Evolutionary conservation across 2,329 filamentous ascomycete genomes (phyloP), one percentile per base, ranked within the genome.

Genomic region (Metarhizium humberi): DNA sequence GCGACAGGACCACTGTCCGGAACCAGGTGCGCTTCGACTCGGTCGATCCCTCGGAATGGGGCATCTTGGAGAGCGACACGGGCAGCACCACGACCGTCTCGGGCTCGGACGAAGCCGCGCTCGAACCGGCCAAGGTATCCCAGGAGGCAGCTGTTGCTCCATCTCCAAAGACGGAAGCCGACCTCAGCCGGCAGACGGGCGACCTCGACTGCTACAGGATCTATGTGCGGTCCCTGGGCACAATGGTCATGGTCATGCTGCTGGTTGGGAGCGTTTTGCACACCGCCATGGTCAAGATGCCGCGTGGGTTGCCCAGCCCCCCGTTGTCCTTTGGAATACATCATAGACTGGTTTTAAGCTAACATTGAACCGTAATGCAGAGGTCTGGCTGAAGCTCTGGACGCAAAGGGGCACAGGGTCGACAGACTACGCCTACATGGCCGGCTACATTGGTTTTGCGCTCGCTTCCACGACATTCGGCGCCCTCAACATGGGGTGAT

Each of bases 151-250:
- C 43, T 20, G 43, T 18, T 8, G 6, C 4, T 29, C 43, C 18
- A 8, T 16, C 43, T n/a, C 43, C 29, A 36, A 51, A 57, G 25
- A 57, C 55, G 1, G 63, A 66, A n/a, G 54, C 55, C 1, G 60
- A 66, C 16, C 42, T 67, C 3, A 56, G 62, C 7, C 58, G 66
- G 11, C 66, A 66, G 40, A 68, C 62, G 1, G 65, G 64, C 0
- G 66, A 68, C 36, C 58, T 49, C 2, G 61, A 63, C 7, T 65
- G 63, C 16, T 68, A 67, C 50, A 65, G 59, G 40, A 65, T 67
- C 6, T 68, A 66, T 30, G 54, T 65, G 18, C 57, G 49, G 4
- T 64, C 65, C 0, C 60, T 67, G 52, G 65, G 64, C 43, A 59
- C 58, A 56, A 56, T 57, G 30, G 58, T 63, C 2, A 49, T 66